Conservation (phyloP, 2,329 filamentous ascomycete species). For the Neofusicoccum laricinum region DNA sequence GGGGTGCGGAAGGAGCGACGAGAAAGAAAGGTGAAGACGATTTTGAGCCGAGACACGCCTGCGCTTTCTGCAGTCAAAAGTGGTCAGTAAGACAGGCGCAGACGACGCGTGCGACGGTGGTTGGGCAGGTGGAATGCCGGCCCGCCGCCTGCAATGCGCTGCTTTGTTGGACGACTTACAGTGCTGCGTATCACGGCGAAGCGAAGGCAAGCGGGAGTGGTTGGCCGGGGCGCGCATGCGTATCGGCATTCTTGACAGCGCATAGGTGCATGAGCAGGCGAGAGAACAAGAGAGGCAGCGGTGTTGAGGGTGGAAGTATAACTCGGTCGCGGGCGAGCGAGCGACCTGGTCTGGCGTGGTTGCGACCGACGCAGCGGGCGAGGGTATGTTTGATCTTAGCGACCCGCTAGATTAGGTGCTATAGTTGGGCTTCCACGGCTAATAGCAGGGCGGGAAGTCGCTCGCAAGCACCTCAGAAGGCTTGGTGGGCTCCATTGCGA, state of each 20-base stretch:
- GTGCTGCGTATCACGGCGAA: background rate
- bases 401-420: background rate
- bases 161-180: slow-evolving; percentile 13
- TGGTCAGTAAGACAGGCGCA: slow-evolving; percentile 7
- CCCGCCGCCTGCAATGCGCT: slow-evolving; percentile 1
- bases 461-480: slow-evolving; percentile 16
- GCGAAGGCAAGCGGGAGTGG: background rate
- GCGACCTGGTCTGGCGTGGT: background rate
- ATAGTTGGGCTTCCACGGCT: background rate
- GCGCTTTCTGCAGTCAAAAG: background rate
- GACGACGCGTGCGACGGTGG: slow-evolving; percentile 4
- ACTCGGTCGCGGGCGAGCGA: background rate
- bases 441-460: slow-evolving; percentile 17
- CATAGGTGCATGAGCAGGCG: background rate
- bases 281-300: background rate
- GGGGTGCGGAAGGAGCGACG: background rate
- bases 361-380: background rate
- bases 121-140: background rate
- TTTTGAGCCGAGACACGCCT: background rate
- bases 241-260: slow-evolving; percentile 2
- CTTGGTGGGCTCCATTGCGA: slow-evolving; percentile 17
- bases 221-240: background rate
- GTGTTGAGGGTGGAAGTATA: background rate
- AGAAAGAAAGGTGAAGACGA: background rate
- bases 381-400: background rate